Base-by-base conservation (phyloP, 768 basidiomycete species). In the Pisolithus tinctorius region DNA sequence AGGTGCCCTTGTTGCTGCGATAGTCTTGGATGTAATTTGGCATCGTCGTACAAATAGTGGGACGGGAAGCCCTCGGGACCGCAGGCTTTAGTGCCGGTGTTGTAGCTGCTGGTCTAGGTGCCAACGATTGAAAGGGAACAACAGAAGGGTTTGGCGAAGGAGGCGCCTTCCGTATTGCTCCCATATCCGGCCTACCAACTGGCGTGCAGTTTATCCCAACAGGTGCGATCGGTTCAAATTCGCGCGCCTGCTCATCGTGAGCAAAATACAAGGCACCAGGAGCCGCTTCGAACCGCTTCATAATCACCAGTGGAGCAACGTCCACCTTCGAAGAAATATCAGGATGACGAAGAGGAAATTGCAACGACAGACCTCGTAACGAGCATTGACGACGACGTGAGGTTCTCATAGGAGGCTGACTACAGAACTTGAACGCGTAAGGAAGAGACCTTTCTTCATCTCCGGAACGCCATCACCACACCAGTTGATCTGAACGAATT, bases 401-500 rank as follows among this genome's bases (percentile, higher is more conserved):
- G 85, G 80, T 38, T 88, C 90, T 6, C 83, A 83, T 42, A 98
- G 75, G 67, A 86, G 93, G 50, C 74, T 80, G 39, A 84, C 78
- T 8, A 98, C 87, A 1, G 91, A 78, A 42, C 79, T 77, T 6
- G 92, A 82, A 66, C 96, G 94, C 7, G 83, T 85, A 62, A 91
- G 86, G 72, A 95, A 95, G 25, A 96, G 75, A 7, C 95, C 95
- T 66, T 98, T 98, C 69, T 89, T 86, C 17, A 76, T 75, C 65
- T 84, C 91, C 10, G 95, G 95, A 1, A 98, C 95, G 52, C 95
- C 95, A 62, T 95, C 94, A 41, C 95, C 95, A 59, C 92, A 93
- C 94, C 95, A 96, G 61, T 93, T 91, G 68, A 98, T 86, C 62
- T 95, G 89, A 14, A 97, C 92, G 55, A 94, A 91, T 71, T 96